phyloP scores from a whole-genome alignment of 495 filamentous ascomycete genomes.

The Penicillium goetzii region DNA sequence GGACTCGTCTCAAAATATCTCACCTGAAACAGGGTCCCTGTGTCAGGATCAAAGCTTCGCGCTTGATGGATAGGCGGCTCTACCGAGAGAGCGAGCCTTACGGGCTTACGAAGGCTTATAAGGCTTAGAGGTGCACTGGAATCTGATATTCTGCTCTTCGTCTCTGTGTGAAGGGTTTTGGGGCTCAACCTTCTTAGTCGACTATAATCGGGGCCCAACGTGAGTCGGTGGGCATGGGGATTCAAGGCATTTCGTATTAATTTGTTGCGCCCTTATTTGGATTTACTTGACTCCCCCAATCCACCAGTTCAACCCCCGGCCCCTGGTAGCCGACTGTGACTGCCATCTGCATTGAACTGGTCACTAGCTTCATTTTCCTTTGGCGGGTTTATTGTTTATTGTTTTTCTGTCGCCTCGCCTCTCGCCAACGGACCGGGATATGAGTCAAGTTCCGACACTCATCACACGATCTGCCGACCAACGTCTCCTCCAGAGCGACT shows the following conservation, averaged over 20 bases:
- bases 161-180: not conserved
- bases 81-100: conserved; percentile 6
- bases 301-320: not conserved
- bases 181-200: not conserved
- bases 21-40: conserved; percentile 32
- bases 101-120: not conserved
- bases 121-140: not conserved
- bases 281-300: not conserved
- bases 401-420: not conserved
- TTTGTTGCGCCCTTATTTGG: not conserved
- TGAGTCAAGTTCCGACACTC: not conserved
- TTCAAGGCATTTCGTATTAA: not conserved
- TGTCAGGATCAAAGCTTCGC: conserved; percentile 27
- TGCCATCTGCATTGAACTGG: conserved; percentile 3
- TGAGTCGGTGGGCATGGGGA: not conserved
- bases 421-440: conserved; percentile 6
- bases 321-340: conserved; percentile 1
- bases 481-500: conserved; percentile 12
- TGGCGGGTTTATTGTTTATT: not conserved
- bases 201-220: conserved; percentile 4
- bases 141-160: not conserved
- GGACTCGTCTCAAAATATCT: conserved; percentile 24
- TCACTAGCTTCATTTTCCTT: conserved; percentile 1
- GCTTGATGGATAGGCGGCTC: conserved; percentile 13
- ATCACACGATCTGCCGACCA: conserved; percentile 22